Base-by-base conservation (phyloP, 257 asterid species). In the Cordia subcordata region DNA sequence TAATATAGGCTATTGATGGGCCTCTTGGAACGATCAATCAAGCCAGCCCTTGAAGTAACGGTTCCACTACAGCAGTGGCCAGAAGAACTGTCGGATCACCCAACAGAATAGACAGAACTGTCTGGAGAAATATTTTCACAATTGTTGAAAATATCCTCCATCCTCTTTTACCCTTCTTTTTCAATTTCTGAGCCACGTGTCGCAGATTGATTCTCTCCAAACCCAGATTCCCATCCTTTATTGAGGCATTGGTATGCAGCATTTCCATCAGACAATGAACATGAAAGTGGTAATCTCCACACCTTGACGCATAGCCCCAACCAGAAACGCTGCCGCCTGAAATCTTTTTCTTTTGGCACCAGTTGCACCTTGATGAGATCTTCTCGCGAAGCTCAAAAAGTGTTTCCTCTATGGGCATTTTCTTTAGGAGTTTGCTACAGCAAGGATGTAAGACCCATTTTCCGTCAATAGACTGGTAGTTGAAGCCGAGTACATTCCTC, bases 221-320 rank as follows among this genome's bases (percentile, higher is more conserved):
- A 3, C 55, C 65, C 54, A 39, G 9, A 16, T 61, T 63, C 18
- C 64, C 75, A 32, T 57, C 56, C 62, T 39, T 65, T 51, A 61
- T 44, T 11, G 53, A 53, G 0, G 65, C 73, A n/a, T 16, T 51
- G 42, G 59, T 69, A 15, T 68, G 78, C 42, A 72, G 49, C 70
- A 71, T 40, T 39, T 76, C 75, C 49, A 19, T 32, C 68, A 76
- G 46, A 65, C 81, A 76, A 22, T 4, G 54, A 15, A 72, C 78
- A 32, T 76, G 81, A 14, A 76, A 61, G 53, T 65, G 58, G 61
- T 68, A 68, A 39, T 54, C 69, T 1, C 22, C n/a, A 45, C 70
- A 60, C 0, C 20, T 8, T 0, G 81, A 76, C 5, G 51, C 44
- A 11, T 76, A 68, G 0, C 70, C 53, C 75, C 75, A 68, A 0